A percentile compares a stretch with the other conserved stretches of the same genome.
phyloP scores from a whole-genome alignment of 306 rosid species.

The Comarum palustre region DNA sequence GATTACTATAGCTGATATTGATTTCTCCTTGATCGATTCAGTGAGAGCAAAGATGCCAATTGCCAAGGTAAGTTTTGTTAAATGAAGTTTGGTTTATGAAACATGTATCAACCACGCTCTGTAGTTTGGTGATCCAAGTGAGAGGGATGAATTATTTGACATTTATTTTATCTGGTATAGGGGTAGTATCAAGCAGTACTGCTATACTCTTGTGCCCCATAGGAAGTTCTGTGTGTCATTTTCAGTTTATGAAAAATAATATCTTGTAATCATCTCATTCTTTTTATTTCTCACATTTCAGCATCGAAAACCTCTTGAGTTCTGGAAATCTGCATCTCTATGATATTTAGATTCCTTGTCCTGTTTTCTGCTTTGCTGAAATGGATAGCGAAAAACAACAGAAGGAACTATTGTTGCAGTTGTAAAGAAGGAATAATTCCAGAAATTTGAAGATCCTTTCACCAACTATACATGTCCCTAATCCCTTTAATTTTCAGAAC shows the following conservation, averaged over 20 bases:
- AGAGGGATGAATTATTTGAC: neutral
- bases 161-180: neutral
- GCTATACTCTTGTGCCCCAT: neutral
- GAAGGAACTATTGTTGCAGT: neutral
- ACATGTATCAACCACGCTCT: neutral
- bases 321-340: constrained; percentile 67
- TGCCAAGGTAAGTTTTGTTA: constrained; percentile 46
- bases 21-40: constrained; percentile 64
- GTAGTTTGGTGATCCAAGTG: too few relatives aligned
- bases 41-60: constrained; percentile 86
- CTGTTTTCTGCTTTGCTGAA: neutral
- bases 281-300: constrained; percentile 37
- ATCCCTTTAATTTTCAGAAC: neutral
- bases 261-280: neutral
- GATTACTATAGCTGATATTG: constrained; percentile 76
- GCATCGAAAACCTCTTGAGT: constrained; percentile 82
- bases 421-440: neutral
- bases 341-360: constrained; percentile 29
- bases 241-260: too few relatives aligned
- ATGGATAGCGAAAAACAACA: neutral
- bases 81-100: neutral
- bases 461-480: neutral
- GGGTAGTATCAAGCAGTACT: neutral
- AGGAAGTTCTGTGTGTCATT: neutral
- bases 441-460: neutral